Evolutionary conservation across 1,284 basidiomycete genomes (phyloP), one percentile per base, ranked within the genome.

Genomic region (Calocybe gambosa): DNA sequence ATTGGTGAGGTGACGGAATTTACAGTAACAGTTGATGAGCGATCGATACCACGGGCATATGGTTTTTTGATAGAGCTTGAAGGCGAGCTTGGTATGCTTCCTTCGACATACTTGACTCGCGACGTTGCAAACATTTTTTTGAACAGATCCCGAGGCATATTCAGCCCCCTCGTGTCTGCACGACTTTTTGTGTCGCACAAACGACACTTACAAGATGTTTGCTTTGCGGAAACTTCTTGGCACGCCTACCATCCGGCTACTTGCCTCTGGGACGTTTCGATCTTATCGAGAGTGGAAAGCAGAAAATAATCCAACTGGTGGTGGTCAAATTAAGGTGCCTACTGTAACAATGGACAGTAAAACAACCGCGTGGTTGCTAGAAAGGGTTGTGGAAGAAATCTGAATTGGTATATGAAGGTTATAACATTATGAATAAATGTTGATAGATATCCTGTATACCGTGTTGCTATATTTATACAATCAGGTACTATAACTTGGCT

Each of bases 231-330:
- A 40, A 23, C 26, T 36, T 12, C 48, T 51, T 18, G 46, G 46
- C 6, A 23, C 15, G 16, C 50, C 52, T 2, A 55, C 49, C 4
- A 42, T 55, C 8, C 44, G 53, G 9, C 29, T 55, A 23, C 41
- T 56, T 12, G 21, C 44, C 8, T 41, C 45, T 25, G 53, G 53
- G 7, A 53, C 50, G 2, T 55, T 55, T 23, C 23, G 45, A 5
- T 39, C 31, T n/a, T 56, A 53, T 35, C 46, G 55, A 6, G 49
- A 47, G 35, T 55, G 55, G 53, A 51, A 45, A 38, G 40, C 31
- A 10, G 16, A 20, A 16, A 42, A 40, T 3, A 39, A 37, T 10
- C 18, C 21, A 9, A 18, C 35, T 3, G 46, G 47, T 3, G 39
- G 43, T 21, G 52, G 52, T 19, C 52, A 51, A 34, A 42, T 51